Evolutionary conservation across 202 grass and related monocot genomes (phyloP).

Genomic region (Miscanthus sacchariflorus): DNA sequence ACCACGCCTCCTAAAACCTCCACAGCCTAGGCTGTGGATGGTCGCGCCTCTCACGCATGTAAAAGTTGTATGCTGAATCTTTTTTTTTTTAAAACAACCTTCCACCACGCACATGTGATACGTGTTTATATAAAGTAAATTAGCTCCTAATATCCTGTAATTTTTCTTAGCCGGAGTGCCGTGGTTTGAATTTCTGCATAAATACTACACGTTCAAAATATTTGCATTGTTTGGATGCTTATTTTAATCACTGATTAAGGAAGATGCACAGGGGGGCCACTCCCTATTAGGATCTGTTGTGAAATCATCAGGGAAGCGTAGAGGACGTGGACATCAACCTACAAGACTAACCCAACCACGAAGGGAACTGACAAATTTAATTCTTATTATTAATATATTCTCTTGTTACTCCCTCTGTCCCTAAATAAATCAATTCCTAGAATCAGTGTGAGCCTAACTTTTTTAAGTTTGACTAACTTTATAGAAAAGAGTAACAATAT

Average conservation of each 20-base stretch:
- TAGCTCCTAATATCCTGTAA: neutral
- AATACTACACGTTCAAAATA: neutral
- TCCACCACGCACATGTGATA: neutral
- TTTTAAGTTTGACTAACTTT: too few relatives aligned
- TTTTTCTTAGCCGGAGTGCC: neutral
- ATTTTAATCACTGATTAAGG: slow-evolving; percentile 33
- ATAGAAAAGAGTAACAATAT: too few relatives aligned
- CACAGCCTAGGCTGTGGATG: too few relatives aligned
- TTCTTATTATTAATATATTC: slow-evolving; percentile 1
- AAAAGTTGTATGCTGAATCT: too few relatives aligned
- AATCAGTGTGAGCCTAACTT: too few relatives aligned
- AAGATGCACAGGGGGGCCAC: slow-evolving; percentile 28
- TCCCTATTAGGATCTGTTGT: slow-evolving; percentile 24
- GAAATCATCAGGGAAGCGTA: slow-evolving; percentile 42
- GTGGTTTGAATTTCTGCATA: slow-evolving; percentile 12
- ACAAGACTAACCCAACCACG: slow-evolving; percentile 43
- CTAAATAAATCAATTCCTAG: too few relatives aligned
- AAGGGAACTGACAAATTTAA: slow-evolving; percentile 16
- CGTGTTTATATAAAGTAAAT: slow-evolving; percentile 16
- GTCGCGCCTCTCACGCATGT: too few relatives aligned
- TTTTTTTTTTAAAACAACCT: too few relatives aligned
- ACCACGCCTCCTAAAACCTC: too few relatives aligned
- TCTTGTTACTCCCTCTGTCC: too few relatives aligned
- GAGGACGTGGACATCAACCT: slow-evolving; percentile 43
- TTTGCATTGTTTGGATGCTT: slow-evolving; percentile 3